Conservation (phyloP, 179 eudicot genomes). For the Gypsophila paniculata region DNA sequence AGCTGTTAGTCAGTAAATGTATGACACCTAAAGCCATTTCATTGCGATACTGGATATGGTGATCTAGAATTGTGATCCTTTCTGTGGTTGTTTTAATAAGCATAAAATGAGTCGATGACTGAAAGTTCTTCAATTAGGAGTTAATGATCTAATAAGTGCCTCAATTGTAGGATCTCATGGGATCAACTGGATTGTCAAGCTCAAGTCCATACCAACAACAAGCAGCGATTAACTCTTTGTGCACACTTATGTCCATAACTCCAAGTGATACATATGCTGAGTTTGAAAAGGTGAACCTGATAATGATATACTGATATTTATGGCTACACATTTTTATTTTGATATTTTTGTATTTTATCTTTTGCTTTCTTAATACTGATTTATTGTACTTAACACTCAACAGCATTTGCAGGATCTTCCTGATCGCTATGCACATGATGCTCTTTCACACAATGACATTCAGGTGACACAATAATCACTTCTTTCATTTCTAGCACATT, state of each 20-base stretch:
- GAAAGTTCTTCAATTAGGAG: background rate
- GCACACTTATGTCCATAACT: slow-evolving; percentile 77
- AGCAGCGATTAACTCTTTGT: slow-evolving; percentile 68
- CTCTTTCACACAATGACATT: slow-evolving; percentile 67
- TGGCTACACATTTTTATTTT: background rate
- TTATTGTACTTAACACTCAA: slow-evolving; percentile 17
- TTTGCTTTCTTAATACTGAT: slow-evolving; percentile 17
- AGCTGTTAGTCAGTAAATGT: background rate
- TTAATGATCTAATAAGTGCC: slow-evolving; percentile 1
- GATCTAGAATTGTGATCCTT: background rate
- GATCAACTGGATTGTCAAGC: slow-evolving; percentile 72
- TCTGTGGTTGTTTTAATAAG: background rate
- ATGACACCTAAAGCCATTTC: slow-evolving; percentile 2
- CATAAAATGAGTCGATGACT: background rate
- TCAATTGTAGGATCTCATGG: slow-evolving; percentile 60
- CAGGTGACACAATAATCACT: slow-evolving; percentile 42
- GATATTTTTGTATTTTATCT: background rate
- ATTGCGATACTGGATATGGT: background rate
- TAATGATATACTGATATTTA: background rate
- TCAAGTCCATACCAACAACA: slow-evolving; percentile 58
- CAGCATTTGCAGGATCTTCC: slow-evolving; percentile 67
- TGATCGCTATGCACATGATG: slow-evolving; percentile 60
- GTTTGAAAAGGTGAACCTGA: slow-evolving; percentile 67
- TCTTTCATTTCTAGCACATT: background rate
- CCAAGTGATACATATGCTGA: slow-evolving; percentile 75